These are phyloP conservation scores for Termitomyces sp. DNA, from an alignment of 768 basidiomycete genomes.

Conservation along the genomic window DNA sequence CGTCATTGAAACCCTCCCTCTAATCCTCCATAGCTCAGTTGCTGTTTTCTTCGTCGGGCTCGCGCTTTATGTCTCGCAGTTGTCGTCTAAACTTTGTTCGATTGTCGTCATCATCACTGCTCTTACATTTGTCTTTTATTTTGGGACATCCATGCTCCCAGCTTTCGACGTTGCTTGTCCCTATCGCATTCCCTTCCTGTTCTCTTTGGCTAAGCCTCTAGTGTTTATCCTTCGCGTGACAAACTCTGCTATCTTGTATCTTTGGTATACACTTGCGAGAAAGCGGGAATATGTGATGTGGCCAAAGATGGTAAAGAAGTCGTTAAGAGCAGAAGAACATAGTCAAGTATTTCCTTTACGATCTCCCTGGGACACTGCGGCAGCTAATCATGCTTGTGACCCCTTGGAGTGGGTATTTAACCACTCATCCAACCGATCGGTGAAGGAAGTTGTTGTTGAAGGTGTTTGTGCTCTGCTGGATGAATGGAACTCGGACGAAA, in stretches of 20 bases:
- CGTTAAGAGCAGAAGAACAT: not conserved
- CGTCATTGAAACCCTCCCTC: conserved; percentile 11
- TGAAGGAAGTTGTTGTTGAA: not conserved
- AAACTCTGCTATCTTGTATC: not conserved
- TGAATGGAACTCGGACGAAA: not conserved
- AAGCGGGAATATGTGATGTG: not conserved
- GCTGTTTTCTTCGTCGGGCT: conserved; percentile 17
- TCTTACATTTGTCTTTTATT: not conserved
- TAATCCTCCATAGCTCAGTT: conserved; percentile 12
- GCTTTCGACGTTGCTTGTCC: not conserved
- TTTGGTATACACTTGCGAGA: not conserved
- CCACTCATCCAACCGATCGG: not conserved
- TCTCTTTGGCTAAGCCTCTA: not conserved
- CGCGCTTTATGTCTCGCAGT: not conserved
- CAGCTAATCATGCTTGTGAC: not conserved
- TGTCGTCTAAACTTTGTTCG: not conserved
- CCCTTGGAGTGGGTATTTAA: not conserved
- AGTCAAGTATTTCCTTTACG: not conserved
- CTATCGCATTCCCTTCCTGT: not conserved
- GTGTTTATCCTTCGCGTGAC: not conserved
- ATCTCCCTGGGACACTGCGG: not conserved
- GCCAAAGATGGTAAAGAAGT: not conserved
- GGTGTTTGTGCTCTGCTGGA: not conserved
- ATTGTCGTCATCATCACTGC: not conserved
- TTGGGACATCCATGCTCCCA: conserved; percentile 1